phyloP scores from a whole-genome alignment of 306 rosid species.

The Parietaria judaica region DNA sequence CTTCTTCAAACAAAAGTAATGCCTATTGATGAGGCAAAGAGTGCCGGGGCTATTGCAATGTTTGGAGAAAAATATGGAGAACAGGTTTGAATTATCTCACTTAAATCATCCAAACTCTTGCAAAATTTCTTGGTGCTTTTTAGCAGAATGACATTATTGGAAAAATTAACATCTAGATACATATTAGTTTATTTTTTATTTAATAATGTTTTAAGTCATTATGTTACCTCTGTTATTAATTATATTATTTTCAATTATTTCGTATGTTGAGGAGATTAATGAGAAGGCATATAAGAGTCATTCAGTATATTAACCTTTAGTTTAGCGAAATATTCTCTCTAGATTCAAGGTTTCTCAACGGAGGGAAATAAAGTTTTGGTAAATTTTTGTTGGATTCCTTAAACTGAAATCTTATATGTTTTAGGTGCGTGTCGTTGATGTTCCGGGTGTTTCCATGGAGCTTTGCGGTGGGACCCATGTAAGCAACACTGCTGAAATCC shows the following conservation, averaged over 20 bases:
- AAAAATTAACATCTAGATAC: no score
- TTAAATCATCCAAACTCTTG: neutral
- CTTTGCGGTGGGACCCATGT: slow-evolving; percentile 98
- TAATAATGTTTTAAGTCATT: no score
- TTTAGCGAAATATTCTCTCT: no score
- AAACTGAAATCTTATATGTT: slow-evolving; percentile 21
- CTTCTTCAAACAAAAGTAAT: slow-evolving; percentile 78
- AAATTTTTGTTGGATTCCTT: neutral
- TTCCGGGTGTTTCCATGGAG: slow-evolving; percentile 94
- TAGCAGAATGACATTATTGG: neutral
- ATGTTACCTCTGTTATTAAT: no score
- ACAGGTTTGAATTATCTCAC: slow-evolving; percentile 45
- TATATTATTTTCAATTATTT: no score
- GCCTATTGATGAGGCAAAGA: slow-evolving; percentile 80
- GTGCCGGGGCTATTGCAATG: slow-evolving; percentile 93
- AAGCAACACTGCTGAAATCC: slow-evolving; percentile 79
- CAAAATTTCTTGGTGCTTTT: neutral
- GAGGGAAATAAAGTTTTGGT: neutral
- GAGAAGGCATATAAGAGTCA: no score
- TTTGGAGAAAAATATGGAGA: slow-evolving; percentile 95
- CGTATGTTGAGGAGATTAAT: no score
- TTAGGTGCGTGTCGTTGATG: slow-evolving; percentile 95
- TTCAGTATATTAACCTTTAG: no score
- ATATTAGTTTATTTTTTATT: no score
- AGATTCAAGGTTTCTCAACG: no score